A percentile compares a stretch with the other conserved stretches of the same genome.
Conservation (phyloP, 768 basidiomycete genomes). For the Lactarius sanguifluus region DNA sequence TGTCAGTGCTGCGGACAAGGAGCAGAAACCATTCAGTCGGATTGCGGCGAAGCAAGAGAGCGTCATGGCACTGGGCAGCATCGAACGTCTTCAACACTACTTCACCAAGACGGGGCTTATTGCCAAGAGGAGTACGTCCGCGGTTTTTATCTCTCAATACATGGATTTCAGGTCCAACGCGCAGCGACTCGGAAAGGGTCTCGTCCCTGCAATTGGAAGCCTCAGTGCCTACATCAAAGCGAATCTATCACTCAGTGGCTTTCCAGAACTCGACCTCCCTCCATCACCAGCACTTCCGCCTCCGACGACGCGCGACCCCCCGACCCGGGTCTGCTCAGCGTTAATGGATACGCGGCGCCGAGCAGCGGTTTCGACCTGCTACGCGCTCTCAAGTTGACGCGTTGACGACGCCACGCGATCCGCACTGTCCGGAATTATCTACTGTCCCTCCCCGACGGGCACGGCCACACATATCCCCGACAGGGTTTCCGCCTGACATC, state of each 20-base stretch:
- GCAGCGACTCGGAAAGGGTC: constrained; percentile 50
- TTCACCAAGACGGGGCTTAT: constrained; percentile 86
- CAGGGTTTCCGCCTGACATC: constrained; percentile 55
- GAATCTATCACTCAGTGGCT: constrained; percentile 43
- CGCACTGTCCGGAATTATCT: constrained; percentile 84
- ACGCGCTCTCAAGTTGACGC: constrained; percentile 71
- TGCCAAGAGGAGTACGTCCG: constrained; percentile 64
- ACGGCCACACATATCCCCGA: constrained; percentile 34
- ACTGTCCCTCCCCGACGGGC: constrained; percentile 37
- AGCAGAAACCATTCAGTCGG: constrained; percentile 80
- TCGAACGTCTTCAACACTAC: constrained; percentile 93
- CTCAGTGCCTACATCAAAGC: constrained; percentile 34
- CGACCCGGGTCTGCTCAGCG: constrained; percentile 19
- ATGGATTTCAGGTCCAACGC: constrained; percentile 45
- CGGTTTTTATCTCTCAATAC: not conserved
- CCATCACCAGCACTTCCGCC: constrained; percentile 46
- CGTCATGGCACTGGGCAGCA: constrained; percentile 93
- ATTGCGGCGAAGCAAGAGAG: constrained; percentile 92
- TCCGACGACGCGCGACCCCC: not conserved
- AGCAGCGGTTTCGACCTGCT: constrained; percentile 57
- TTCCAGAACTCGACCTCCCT: constrained; percentile 60
- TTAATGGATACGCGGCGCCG: constrained; percentile 11
- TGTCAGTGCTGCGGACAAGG: constrained; percentile 66
- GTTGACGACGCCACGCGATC: constrained; percentile 75
- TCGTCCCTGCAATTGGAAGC: constrained; percentile 78